These are phyloP conservation scores for Aspergillus homomorphus DNA, from an alignment of 495 filamentous ascomycete genomes.

Conservation along the genomic window DNA sequence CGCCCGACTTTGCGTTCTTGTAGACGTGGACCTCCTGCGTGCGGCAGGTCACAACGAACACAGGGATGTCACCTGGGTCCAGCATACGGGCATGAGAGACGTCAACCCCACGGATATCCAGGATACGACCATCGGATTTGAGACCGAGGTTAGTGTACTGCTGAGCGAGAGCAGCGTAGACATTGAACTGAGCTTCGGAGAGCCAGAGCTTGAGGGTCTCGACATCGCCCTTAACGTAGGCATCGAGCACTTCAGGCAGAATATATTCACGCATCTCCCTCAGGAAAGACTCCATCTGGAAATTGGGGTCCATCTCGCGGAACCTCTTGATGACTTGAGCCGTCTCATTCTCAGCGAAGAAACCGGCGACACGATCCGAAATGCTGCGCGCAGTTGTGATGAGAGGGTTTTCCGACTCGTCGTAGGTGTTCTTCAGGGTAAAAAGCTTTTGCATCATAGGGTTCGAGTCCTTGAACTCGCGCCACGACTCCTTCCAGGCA, in stretches of 20 bases:
- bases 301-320: constrained; percentile 91
- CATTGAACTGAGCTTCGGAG: constrained; percentile 87
- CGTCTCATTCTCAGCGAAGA: constrained; percentile 98
- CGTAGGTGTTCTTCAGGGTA: constrained; percentile 75
- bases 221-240: constrained; percentile 93
- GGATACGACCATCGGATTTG: constrained; percentile 87
- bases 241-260: constrained; percentile 92
- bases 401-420: constrained; percentile 94
- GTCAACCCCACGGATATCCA: constrained; percentile 93
- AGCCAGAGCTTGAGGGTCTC: constrained; percentile 93
- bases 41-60: constrained; percentile 92
- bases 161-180: constrained; percentile 89
- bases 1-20: constrained; percentile 78
- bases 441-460: constrained; percentile 88
- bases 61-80: constrained; percentile 94
- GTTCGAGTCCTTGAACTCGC: constrained; percentile 82
- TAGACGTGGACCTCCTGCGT: constrained; percentile 99
- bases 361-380: constrained; percentile 86
- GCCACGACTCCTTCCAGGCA: constrained; percentile 93
- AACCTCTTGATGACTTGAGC: constrained; percentile 96
- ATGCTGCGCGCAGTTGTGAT: constrained; percentile 91
- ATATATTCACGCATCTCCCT: constrained; percentile 97
- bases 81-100: constrained; percentile 84
- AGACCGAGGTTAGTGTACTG: constrained; percentile 92
- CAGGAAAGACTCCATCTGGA: constrained; percentile 91